These are phyloP conservation scores for Pseudogymnoascus sp. DNA, from an alignment of 2,329 filamentous ascomycete genomes.

Conservation along the genomic window DNA sequence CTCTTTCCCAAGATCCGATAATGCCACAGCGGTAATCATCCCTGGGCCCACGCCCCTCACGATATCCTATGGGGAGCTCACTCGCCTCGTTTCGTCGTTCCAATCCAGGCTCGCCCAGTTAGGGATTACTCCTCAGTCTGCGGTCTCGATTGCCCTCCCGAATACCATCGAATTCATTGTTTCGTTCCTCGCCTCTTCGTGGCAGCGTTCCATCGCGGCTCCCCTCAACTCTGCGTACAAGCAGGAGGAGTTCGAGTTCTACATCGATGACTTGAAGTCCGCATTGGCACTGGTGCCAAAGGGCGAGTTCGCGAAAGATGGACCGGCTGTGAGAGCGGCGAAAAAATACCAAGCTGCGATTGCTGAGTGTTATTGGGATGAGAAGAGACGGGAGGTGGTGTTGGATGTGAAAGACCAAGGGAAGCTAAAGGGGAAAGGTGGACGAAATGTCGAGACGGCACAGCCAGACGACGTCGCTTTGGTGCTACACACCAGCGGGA, in stretches of 20 bases:
- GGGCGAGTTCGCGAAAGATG: slow-evolving; percentile 59
- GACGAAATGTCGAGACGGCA: slow-evolving; percentile 43
- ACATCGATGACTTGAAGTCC: slow-evolving; percentile 80
- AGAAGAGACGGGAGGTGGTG: slow-evolving; percentile 54
- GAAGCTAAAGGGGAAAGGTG: slow-evolving; percentile 49
- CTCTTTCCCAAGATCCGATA: slow-evolving; percentile 45
- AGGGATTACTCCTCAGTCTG: slow-evolving; percentile 60
- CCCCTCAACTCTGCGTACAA: slow-evolving; percentile 87
- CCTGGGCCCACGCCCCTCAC: slow-evolving; percentile 56
- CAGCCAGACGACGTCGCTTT: slow-evolving; percentile 74
- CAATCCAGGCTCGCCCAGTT: slow-evolving; percentile 71
- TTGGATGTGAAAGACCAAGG: slow-evolving; percentile 73
- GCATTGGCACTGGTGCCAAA: slow-evolving; percentile 69
- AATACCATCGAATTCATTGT: slow-evolving; percentile 88
- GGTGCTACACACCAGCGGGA: slow-evolving; percentile 77
- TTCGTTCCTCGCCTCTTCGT: slow-evolving; percentile 77
- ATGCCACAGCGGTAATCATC: slow-evolving; percentile 62
- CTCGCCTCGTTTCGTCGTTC: slow-evolving; percentile 60
- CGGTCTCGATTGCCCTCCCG: slow-evolving; percentile 74
- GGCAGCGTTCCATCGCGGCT: slow-evolving; percentile 75
- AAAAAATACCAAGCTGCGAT: slow-evolving; percentile 76
- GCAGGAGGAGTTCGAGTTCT: slow-evolving; percentile 86
- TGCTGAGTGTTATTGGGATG: slow-evolving; percentile 79
- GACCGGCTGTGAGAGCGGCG: slow-evolving; percentile 68
- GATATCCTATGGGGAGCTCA: slow-evolving; percentile 64